Conservation (phyloP, 805 yeast genomes). For the Wickerhamomyces rabaulensis region DNA sequence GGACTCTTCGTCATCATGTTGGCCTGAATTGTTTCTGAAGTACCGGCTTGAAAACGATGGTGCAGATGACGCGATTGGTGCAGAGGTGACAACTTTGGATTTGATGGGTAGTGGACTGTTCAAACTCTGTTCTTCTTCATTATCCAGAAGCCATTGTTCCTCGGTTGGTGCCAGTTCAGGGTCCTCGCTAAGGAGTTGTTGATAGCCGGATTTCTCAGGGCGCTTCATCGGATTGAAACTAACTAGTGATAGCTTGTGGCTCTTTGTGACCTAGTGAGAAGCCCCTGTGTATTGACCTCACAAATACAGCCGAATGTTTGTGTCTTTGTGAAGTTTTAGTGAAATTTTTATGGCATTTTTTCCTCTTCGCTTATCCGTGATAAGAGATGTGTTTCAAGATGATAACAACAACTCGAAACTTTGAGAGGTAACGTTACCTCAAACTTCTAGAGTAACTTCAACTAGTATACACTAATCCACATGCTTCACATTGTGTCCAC, state of each 20-base stretch:
- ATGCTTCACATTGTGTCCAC: no score
- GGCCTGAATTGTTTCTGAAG: not conserved
- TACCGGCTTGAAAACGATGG: conserved; percentile 5
- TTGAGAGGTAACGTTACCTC: no score
- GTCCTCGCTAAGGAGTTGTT: not conserved
- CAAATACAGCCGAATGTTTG: no score
- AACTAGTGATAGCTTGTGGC: no score
- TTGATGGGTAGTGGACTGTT: not conserved
- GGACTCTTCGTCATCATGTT: conserved; percentile 6
- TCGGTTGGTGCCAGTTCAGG: not conserved
- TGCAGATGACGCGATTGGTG: not conserved
- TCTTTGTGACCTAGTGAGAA: not conserved
- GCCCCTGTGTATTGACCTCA: no score
- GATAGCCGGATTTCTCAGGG: not conserved
- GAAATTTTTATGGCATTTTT: no score
- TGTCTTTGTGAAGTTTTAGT: no score
- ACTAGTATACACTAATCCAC: no score
- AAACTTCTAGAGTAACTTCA: no score
- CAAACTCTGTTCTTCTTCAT: not conserved
- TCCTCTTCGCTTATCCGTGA: no score
- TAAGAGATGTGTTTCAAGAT: no score
- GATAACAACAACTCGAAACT: no score
- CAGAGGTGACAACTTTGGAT: not conserved
- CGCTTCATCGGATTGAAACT: not conserved
- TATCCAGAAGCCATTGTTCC: conserved; percentile 8